Conservation (phyloP, 345 rosid genomes). For the Eucalyptus guilfoylei region DNA sequence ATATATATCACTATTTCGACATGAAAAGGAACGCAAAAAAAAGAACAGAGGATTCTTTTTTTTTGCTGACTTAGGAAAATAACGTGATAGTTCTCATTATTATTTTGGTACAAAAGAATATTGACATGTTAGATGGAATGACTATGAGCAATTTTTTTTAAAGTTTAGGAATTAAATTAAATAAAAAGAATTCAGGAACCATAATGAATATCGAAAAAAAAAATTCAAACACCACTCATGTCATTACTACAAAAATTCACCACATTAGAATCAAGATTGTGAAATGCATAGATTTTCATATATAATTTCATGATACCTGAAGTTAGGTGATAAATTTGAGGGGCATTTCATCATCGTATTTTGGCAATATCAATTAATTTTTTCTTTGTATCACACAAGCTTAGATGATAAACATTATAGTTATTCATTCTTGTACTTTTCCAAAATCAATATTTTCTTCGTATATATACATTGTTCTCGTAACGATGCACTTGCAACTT, state of each 20-base stretch:
- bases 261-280: neutral
- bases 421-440: too few species aligned
- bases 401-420: too few species aligned
- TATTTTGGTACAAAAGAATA: neutral
- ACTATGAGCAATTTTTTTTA: too few species aligned
- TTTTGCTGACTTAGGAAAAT: too few species aligned
- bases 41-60: too few species aligned
- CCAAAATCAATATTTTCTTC: neutral
- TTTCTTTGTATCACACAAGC: too few species aligned
- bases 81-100: neutral
- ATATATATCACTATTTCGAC: neutral
- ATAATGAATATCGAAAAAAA: too few species aligned
- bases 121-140: neutral
- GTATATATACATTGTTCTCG: too few species aligned
- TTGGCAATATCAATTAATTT: neutral
- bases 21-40: neutral
- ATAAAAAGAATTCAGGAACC: fast-evolving
- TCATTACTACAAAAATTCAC: neutral
- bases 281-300: neutral
- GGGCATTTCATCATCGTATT: neutral
- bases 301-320: neutral
- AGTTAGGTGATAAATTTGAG: neutral
- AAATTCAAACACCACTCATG: fast-evolving
- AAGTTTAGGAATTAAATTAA: neutral
- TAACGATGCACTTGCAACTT: neutral